Evolutionary conservation across 2,329 filamentous ascomycete species (phyloP), one percentile per base, ranked within the genome.

Genomic region (Claviceps monticola): DNA sequence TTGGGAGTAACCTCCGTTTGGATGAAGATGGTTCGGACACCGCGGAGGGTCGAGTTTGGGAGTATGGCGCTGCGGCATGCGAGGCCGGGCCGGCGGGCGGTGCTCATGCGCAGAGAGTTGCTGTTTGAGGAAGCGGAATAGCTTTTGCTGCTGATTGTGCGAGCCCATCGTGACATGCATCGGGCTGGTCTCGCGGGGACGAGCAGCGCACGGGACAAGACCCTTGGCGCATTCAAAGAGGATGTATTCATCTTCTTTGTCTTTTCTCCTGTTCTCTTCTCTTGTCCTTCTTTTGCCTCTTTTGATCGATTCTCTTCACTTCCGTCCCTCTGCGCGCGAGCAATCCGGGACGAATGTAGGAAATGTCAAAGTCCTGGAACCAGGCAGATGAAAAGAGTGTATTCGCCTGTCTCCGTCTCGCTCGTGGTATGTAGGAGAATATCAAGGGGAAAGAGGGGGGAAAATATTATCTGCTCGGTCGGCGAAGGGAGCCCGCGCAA

Each of bases 1-100:
- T 98, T 98, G 26, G 93, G 93, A 1, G 93, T 98, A 58, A 78
- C 80, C 65, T 97, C 91, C 5, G 91, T 97, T 71, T 98, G 93
- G 64, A 98, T 98, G 74, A 97, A 98, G 68, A 98, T 95, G 23
- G 82, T 89, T 57, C 91, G 83, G 54, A 66, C 66, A 48, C 71
- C 70, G 51, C 51, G 46, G 56, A 49, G 51, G 54, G 21, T 49
- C 51, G 50, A 46, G 51, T 45, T 52, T 54, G 42, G 54, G 50
- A 26, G 29, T 14, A 29, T 29, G 16, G 13, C 53, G 55, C 47
- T 61, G 59, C 17, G 46, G 8, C 41, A 9, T 9, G 44, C 5
- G 36, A 53, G 17, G 4, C 29, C 34, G 23, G 48, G 55, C 45
- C 26, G 58, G 29, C 19, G 51, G 56, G 23, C 60, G 52, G n/a